These are phyloP conservation scores for Tricholoma hemisulphureum DNA, from an alignment of 768 basidiomycete species.

Conservation along the genomic window DNA sequence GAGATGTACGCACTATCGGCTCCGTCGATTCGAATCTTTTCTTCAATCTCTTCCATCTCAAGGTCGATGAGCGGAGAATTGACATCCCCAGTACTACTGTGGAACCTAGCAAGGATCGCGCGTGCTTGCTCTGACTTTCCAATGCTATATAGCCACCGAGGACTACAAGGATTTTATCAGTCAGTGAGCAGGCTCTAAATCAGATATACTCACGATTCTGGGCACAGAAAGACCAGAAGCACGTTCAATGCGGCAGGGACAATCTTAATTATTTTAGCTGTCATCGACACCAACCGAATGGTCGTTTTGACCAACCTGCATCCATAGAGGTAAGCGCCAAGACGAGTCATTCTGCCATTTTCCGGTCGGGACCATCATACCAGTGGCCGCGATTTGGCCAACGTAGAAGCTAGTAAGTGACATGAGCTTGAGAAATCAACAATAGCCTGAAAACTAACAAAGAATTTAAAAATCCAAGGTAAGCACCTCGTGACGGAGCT, in stretches of 20 bases:
- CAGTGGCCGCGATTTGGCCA: constrained; percentile 53
- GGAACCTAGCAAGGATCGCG: constrained; percentile 45
- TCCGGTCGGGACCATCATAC: constrained; percentile 55
- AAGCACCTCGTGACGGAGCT: constrained; percentile 47
- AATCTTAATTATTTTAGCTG: constrained; percentile 21
- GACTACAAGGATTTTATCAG: constrained; percentile 25
- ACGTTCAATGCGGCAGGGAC: constrained; percentile 50
- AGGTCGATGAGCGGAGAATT: constrained; percentile 51
- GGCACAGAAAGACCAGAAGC: constrained; percentile 44
- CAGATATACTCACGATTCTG: constrained; percentile 42
- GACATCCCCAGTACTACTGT: constrained; percentile 43
- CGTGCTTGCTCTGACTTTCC: constrained; percentile 44
- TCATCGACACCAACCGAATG: background rate
- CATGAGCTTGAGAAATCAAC: background rate
- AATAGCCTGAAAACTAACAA: constrained; percentile 33
- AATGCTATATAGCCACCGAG: constrained; percentile 51
- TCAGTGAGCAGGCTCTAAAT: background rate
- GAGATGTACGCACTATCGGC: constrained; percentile 37
- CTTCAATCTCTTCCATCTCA: constrained; percentile 54
- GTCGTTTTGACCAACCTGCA: constrained; percentile 34
- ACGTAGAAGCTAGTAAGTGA: constrained; percentile 41
- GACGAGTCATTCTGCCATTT: constrained; percentile 39
- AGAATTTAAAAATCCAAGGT: constrained; percentile 51
- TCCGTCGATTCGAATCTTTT: constrained; percentile 46
- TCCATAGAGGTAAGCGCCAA: constrained; percentile 51